Base-by-base conservation (phyloP, 2,329 filamentous ascomycete species). In the Monilinia fructigena region DNA sequence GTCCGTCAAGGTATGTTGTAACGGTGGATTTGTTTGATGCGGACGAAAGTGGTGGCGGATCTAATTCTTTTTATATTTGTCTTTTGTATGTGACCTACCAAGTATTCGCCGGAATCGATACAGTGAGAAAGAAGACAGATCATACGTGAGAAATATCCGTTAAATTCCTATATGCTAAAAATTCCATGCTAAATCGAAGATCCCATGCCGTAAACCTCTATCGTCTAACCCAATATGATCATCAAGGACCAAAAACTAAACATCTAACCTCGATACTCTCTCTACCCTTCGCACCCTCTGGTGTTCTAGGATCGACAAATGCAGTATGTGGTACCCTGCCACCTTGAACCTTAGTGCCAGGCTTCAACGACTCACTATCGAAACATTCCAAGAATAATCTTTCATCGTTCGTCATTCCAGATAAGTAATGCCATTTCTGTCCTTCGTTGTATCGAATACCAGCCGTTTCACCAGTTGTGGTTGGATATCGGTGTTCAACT, bases 221-320 rank as follows among this genome's bases (percentile, higher is more conserved):
- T 26, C n/a, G 14, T 28, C 20, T 18, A 26, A 10, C 12, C 47
- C 45, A 26, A 60, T 12, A 16, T 6, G 1, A 38, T 26, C 12
- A 28, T 50, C 45, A 75, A 62, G 73, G 74, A 18, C 89, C 90
- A 82, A 97, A 96, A 0, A 97, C 90, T 77, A 97, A 81, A 47
- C 91, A 88, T 72, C 93, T 84, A 20, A 97, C 90, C 78, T 97
- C 93, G 75, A 97, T 96, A 76, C 92, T 96, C 81, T 96, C 91
- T 70, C 93, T 83, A 0, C 85, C 85, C 70, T 87, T 86, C 5
- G 90, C 91, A 55, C 88, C 89, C 23, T 82, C 79, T 3, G 87
- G 85, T 0, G 90, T 92, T 68, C 88, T 81, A 2, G 90, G 89
- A 76, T 97, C 90, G 50, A 83, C 80, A 78, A 97, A 97, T 0